Evolutionary conservation across 108 stramenopile genomes (phyloP).

Genomic region (Nitzschia sp.): DNA sequence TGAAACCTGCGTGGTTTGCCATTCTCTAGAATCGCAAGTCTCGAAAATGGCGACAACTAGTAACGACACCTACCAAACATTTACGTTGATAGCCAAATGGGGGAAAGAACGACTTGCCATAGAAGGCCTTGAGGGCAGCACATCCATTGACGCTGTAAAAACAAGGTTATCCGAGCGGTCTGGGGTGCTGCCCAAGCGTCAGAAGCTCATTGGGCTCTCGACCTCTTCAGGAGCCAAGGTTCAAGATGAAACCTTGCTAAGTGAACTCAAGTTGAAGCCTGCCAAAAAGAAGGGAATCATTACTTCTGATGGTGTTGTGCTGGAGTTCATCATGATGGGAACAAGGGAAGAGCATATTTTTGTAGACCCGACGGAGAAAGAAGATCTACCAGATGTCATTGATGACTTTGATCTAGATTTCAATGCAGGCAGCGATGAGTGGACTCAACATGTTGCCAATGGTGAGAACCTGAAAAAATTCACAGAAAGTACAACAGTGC

Average conservation of each 20-base stretch:
- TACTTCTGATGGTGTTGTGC: constrained; percentile 20
- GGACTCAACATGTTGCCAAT: constrained; percentile 82
- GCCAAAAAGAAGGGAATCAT: constrained; percentile 29
- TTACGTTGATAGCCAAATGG: constrained; percentile 76
- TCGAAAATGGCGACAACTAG: neutral
- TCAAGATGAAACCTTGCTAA: constrained; percentile 65
- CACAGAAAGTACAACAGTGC: constrained; percentile 76
- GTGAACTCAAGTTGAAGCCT: constrained; percentile 62
- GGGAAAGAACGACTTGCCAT: constrained; percentile 71
- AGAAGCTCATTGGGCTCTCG: constrained; percentile 89
- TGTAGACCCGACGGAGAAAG: constrained; percentile 79
- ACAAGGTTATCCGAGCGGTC: constrained; percentile 57
- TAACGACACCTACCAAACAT: neutral
- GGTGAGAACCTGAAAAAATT: constrained; percentile 84
- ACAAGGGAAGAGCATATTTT: constrained; percentile 91
- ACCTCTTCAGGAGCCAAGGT: constrained; percentile 31
- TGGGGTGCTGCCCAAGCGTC: constrained; percentile 80
- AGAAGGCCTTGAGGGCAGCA: constrained; percentile 42
- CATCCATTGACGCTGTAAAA: constrained; percentile 66
- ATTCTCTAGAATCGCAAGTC: too few relatives aligned
- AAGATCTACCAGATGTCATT: constrained; percentile 83
- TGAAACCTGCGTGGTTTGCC: too few relatives aligned
- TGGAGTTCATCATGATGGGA: constrained; percentile 94
- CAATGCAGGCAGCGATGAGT: constrained; percentile 51
- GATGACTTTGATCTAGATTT: constrained; percentile 92